Evolutionary conservation across 2,329 filamentous ascomycete species (phyloP), one percentile per base, ranked within the genome.

Genomic region (Trichoderma gracile): DNA sequence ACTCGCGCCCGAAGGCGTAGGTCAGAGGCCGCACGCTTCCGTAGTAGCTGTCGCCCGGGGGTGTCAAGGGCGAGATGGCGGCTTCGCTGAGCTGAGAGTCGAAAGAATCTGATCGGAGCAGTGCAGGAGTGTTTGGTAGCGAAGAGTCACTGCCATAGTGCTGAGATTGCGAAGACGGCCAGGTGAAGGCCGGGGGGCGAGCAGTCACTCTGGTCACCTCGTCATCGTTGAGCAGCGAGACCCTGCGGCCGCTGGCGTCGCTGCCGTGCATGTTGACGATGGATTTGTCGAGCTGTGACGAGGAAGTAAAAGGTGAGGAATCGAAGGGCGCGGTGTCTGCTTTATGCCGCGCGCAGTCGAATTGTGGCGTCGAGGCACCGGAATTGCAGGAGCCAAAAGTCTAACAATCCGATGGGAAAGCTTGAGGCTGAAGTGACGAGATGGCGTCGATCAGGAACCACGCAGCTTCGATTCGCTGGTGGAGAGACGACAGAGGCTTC

Each of bases 191-290:
- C 67, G 57, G 68, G 69, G n/a, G 72, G 70, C 19, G 71, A 38
- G 33, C 33, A 38, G 12, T 38, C 1, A 14, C 10, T 14, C 33
- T 14, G 12, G 33, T 38, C 3, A 14, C 12, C 67, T 87, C 84
- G 73, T 87, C 87, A 68, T 87, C 84, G 73, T 87, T 87, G 45
- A 88, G 78, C 10, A 88, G 78, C 58, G 85, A 87, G 71, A 88
- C 82, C 73, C 80, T 78, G 69, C 83, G 82, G 69, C 85, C 85
- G 47, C 80, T 78, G 49, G 84, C 82, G 73, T 87, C 82, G 70
- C 81, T 78, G 59, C 79, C 81, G 67, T 85, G 80, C 83, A 87
- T 86, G 68, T 66, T n/a, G 47, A 46, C 38, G 9, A 15, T 9
- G 15, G 5, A 25, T 38, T 46, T 40, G 47, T 38, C 12, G 33